Evolutionary conservation across 345 rosid species (phyloP).

Genomic region (Erodium maritimum): DNA sequence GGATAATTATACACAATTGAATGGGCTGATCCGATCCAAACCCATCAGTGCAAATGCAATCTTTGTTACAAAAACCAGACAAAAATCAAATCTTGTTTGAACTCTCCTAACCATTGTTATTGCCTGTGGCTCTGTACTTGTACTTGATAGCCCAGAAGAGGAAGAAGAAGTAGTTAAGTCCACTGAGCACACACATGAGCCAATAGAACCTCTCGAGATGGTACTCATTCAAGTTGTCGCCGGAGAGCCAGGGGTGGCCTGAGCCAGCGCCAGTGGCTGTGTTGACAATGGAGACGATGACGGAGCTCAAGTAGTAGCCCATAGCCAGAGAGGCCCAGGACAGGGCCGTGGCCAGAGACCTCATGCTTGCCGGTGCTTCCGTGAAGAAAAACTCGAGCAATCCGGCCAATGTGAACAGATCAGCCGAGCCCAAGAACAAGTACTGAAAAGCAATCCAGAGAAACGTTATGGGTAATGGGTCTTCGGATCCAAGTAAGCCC

Average conservation of each 20-base stretch:
- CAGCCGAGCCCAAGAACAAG: slow-evolving; percentile 19
- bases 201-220: slow-evolving; percentile 26
- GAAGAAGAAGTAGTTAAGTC: slow-evolving; percentile 15
- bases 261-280: slow-evolving; percentile 9
- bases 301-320: slow-evolving; percentile 25
- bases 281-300: slow-evolving; percentile 20
- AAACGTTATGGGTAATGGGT: slow-evolving; percentile 16
- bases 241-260: slow-evolving; percentile 21
- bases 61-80: neutral
- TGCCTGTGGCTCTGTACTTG: slow-evolving; percentile 12
- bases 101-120: neutral
- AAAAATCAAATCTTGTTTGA: neutral
- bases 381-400: slow-evolving; percentile 25
- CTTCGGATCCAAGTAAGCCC: neutral
- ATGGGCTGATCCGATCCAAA: neutral
- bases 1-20: no score
- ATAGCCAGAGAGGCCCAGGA: slow-evolving; percentile 18
- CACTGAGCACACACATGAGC: slow-evolving; percentile 27
- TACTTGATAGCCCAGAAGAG: slow-evolving; percentile 17
- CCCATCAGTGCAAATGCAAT: no score
- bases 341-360: slow-evolving; percentile 21
- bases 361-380: slow-evolving; percentile 21
- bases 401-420: slow-evolving; percentile 21
- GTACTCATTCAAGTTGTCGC: slow-evolving; percentile 17
- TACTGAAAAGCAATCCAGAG: slow-evolving; percentile 23